Evolutionary conservation across 1,284 basidiomycete species (phyloP).

Genomic region (Apiotrichum gracile): DNA sequence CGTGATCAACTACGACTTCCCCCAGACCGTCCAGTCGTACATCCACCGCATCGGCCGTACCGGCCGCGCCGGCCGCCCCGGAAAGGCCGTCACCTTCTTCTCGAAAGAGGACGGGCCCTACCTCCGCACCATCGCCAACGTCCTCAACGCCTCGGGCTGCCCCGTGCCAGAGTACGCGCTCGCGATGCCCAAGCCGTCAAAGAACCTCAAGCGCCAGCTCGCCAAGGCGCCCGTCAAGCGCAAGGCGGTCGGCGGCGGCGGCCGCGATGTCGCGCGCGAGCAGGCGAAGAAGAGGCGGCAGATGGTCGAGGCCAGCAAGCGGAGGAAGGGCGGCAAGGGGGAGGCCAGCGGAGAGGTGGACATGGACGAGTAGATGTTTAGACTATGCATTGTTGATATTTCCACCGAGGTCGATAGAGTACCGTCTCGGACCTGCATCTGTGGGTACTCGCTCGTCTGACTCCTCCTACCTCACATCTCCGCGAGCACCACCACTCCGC

Average conservation of each 20-base stretch:
- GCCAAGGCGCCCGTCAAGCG: conserved; percentile 69
- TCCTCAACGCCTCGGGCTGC: conserved; percentile 83
- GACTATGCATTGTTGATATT: not conserved
- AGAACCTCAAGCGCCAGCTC: conserved; percentile 78
- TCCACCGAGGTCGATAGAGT: no score
- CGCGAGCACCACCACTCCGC: no score
- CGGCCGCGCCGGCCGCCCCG: conserved; percentile 83
- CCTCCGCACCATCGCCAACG: conserved; percentile 93
- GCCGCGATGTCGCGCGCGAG: conserved; percentile 59
- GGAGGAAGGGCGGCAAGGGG: conserved; percentile 24
- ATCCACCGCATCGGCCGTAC: conserved; percentile 95
- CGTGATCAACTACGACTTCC: conserved; percentile 96
- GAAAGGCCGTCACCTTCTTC: conserved; percentile 91
- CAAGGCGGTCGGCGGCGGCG: conserved; percentile 64
- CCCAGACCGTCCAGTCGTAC: conserved; percentile 87
- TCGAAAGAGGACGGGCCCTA: conserved; percentile 87
- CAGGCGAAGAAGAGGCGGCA: conserved; percentile 68
- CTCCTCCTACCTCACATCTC: no score
- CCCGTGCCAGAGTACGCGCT: conserved; percentile 84
- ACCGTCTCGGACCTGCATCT: no score
- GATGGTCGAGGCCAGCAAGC: conserved; percentile 47
- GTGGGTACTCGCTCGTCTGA: no score
- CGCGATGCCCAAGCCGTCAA: conserved; percentile 77
- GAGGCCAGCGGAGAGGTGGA: not conserved
- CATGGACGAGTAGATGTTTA: not conserved